Percentiles rank a stretch among this genome's conserved stretches.
phyloP scores from a whole-genome alignment of 768 basidiomycete species.

The Pilatotrama ljubarskyi region DNA sequence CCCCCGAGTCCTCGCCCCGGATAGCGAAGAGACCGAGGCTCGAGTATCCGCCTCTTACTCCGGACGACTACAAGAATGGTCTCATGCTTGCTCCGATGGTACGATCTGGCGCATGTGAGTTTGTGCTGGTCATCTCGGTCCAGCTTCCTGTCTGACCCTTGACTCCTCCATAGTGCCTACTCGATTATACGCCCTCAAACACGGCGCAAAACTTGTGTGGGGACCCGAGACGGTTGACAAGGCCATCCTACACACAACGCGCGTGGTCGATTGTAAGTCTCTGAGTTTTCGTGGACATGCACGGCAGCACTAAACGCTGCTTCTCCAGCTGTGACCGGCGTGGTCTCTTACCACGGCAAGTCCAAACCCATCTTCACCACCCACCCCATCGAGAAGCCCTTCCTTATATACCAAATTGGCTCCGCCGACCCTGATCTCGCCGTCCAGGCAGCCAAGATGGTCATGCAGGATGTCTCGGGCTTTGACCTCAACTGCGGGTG shows the following conservation, averaged over 20 bases:
- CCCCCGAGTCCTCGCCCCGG: conserved; percentile 44
- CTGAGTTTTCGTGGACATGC: not conserved
- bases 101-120: conserved; percentile 83
- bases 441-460: conserved; percentile 85
- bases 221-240: conserved; percentile 96
- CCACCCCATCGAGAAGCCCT: conserved; percentile 93
- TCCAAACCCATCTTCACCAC: conserved; percentile 86
- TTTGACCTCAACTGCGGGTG: conserved; percentile 98
- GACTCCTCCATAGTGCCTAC: conserved; percentile 66
- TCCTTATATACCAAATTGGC: conserved; percentile 95
- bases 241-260: conserved; percentile 83
- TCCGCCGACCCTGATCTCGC: conserved; percentile 88
- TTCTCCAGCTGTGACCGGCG: conserved; percentile 74
- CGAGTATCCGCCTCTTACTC: conserved; percentile 51
- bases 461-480: conserved; percentile 87
- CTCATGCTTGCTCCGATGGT: conserved; percentile 99
- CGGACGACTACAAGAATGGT: conserved; percentile 82
- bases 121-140: not conserved
- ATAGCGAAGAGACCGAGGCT: conserved; percentile 53
- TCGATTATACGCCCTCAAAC: conserved; percentile 82
- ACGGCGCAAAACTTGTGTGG: conserved; percentile 95
- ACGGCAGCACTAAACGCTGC: conserved; percentile 5
- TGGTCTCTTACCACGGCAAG: conserved; percentile 84
- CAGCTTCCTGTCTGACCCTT: not conserved
- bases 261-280: conserved; percentile 77